Base-by-base conservation (phyloP, 2,329 filamentous ascomycete species). In the Fusarium oxysporum region DNA sequence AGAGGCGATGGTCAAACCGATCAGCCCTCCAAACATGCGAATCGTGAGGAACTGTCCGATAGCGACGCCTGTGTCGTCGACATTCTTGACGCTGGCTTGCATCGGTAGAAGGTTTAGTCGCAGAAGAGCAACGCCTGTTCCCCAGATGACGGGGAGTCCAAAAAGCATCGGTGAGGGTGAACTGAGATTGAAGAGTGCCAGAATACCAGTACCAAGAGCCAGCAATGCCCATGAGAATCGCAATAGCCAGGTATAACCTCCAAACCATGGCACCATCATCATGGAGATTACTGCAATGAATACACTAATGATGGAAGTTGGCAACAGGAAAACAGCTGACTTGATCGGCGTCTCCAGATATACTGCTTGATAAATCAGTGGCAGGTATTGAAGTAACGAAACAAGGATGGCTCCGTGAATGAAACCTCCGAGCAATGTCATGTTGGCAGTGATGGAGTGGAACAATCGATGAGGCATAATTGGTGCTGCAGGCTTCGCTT, bases 211-310 rank as follows among this genome's bases (percentile, higher is more conserved):
- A 13, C 65, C 65, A 3, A 68, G 17, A 17, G 50, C 12, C 3
- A 68, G 23, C 1, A 68, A 11, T 1, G 33, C 63, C 65, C 65
- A 68, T 3, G 65, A 68, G 1, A 62, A 12, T 11, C 65, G 38
- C 11, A 68, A 8, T 4, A 68, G 41, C 65, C 63, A 68, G 5
- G 48, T 50, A 16, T 68, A 68, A 3, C 65, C 63, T 14, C 65
- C 63, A 12, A 68, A 68, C 1, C 68, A 6, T 1, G 65, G 65
- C 2, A 68, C 65, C 63, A 68, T 68, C 63, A 68, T 68, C 65
- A 68, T 68, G 1, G 65, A 68, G 32, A 68, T 23, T 0, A 68
- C 63, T 25, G 65, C 55, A 8, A 68, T 35, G 8, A 68, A 38
- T 3, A 68, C 63, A 6, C 65, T 68, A 9, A 61, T 32, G 12